These are phyloP conservation scores for Trichophaea hybrida DNA, from an alignment of 2,329 filamentous ascomycete species.

Conservation along the genomic window DNA sequence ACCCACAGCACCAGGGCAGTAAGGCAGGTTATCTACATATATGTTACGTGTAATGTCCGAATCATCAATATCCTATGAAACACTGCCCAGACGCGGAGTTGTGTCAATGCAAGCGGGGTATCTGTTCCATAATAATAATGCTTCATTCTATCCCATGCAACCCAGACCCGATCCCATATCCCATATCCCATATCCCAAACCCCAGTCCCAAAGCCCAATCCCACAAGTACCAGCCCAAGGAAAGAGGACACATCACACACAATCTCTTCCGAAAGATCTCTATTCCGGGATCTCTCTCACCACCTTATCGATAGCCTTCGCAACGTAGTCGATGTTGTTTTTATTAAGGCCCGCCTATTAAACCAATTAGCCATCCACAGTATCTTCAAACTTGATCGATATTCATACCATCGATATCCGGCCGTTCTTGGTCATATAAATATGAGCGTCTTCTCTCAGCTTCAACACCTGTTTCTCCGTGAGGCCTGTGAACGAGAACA, in stretches of 20 bases:
- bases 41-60: no score
- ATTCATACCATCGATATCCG: slow-evolving; percentile 66
- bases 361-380: not conserved
- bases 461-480: slow-evolving; percentile 57
- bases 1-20: no score
- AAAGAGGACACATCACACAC: not conserved
- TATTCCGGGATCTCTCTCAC: slow-evolving; percentile 41
- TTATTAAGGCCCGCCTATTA: slow-evolving; percentile 68
- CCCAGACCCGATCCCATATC: no score
- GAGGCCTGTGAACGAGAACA: slow-evolving; percentile 91
- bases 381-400: not conserved
- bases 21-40: no score
- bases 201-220: no score
- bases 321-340: slow-evolving; percentile 83
- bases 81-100: no score
- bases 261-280: not conserved
- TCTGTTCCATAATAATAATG: no score
- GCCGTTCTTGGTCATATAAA: slow-evolving; percentile 85
- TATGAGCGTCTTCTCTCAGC: slow-evolving; percentile 54
- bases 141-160: no score
- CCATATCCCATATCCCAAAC: no score
- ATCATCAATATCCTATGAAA: no score
- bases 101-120: no score
- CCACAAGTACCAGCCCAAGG: not conserved
- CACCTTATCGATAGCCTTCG: slow-evolving; percentile 72